Evolutionary conservation across 495 filamentous ascomycete species (phyloP).

Genomic region (Hyphodiscus hymeniophilus): DNA sequence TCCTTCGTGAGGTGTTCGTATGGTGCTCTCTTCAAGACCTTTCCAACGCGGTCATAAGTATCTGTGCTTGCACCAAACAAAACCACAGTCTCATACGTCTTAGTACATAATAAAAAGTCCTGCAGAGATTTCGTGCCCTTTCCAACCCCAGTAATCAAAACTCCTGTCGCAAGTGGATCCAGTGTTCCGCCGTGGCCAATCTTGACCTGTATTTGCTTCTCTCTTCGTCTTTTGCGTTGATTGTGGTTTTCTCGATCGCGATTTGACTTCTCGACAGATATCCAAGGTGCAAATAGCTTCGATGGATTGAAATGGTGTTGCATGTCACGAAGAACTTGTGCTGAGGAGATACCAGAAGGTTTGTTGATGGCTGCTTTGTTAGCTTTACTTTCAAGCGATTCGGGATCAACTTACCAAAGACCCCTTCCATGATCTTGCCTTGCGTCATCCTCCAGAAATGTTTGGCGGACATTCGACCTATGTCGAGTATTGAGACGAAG

Average conservation of each 20-base stretch:
- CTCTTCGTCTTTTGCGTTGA: slow-evolving; percentile 42
- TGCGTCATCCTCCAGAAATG: slow-evolving; percentile 39
- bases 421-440: slow-evolving; percentile 61
- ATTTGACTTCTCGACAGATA: slow-evolving; percentile 46
- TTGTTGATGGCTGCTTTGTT: slow-evolving; percentile 76
- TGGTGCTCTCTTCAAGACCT: slow-evolving; percentile 61
- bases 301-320: slow-evolving; percentile 80
- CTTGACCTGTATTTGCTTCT: slow-evolving; percentile 66
- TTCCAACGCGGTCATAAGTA: slow-evolving; percentile 80
- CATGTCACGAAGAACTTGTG: slow-evolving; percentile 77
- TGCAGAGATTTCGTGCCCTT: slow-evolving; percentile 77
- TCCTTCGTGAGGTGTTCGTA: slow-evolving; percentile 74
- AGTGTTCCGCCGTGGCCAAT: slow-evolving; percentile 95
- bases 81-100: slow-evolving; percentile 82
- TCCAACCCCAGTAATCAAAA: slow-evolving; percentile 81
- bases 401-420: slow-evolving; percentile 49
- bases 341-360: slow-evolving; percentile 73
- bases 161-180: slow-evolving; percentile 88
- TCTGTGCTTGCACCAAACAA: slow-evolving; percentile 91
- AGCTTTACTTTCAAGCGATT: not conserved
- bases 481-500: no score
- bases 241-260: slow-evolving; percentile 44
- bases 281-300: slow-evolving; percentile 61
- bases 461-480: slow-evolving; percentile 9
- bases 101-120: slow-evolving; percentile 76